A percentile compares a stretch with the other conserved stretches of the same genome.
phyloP scores from a whole-genome alignment of 805 yeast species.

The Schizosaccharomyces japonicus region DNA sequence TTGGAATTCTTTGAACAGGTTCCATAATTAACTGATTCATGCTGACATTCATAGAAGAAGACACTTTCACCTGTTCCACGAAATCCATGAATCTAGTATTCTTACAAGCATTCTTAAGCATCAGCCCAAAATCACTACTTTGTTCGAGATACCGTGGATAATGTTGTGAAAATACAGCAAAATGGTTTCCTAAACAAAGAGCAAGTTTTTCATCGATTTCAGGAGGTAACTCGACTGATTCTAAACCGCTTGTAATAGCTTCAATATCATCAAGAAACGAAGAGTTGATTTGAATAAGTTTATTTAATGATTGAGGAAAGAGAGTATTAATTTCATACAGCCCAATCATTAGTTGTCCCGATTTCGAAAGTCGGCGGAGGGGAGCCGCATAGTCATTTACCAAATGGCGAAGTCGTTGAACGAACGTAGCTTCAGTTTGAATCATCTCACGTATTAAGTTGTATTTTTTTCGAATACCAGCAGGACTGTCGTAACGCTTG shows the following conservation, averaged over 20 bases:
- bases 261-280: slow-evolving; percentile 2
- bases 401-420: background rate
- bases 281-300: background rate
- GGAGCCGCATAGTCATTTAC: slow-evolving; percentile 1
- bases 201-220: background rate
- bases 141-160: slow-evolving; percentile 4
- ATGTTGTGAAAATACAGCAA: background rate
- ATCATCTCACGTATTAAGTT: background rate
- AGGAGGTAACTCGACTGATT: background rate
- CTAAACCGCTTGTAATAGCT: background rate
- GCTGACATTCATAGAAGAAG: background rate
- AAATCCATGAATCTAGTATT: background rate
- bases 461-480: background rate
- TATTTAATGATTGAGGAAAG: background rate
- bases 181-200: background rate
- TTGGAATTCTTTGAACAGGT: slow-evolving; percentile 4
- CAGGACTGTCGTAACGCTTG: background rate
- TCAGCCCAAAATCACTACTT: background rate
- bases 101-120: background rate
- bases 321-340: slow-evolving; percentile 2
- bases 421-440: slow-evolving; percentile 1
- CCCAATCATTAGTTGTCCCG: background rate
- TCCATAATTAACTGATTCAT: slow-evolving; percentile 4
- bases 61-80: background rate
- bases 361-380: background rate